Evolutionary conservation across 768 basidiomycete genomes (phyloP).

Genomic region (Suillus discolor): DNA sequence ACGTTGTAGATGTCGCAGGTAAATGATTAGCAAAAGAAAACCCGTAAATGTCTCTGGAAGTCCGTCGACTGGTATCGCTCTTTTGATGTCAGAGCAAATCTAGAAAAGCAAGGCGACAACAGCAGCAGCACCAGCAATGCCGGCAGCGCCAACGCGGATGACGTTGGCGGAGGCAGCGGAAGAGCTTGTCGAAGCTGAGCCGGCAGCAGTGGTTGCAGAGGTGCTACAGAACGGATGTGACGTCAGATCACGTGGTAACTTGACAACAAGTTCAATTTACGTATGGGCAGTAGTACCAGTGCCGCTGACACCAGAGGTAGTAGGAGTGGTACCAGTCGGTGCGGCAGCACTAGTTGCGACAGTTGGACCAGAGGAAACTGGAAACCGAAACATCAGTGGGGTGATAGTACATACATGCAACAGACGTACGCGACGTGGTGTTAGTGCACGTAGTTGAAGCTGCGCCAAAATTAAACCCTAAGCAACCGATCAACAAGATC

Average conservation of each 20-base stretch:
- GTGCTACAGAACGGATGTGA: slow-evolving; percentile 8
- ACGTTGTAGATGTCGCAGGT: slow-evolving; percentile 21
- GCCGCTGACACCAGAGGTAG: slow-evolving; percentile 6
- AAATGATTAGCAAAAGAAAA: slow-evolving; percentile 10
- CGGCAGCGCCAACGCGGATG: slow-evolving; percentile 47
- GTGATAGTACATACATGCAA: slow-evolving; percentile 12
- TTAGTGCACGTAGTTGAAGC: slow-evolving; percentile 39
- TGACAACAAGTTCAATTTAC: slow-evolving; percentile 20
- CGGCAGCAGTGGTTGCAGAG: slow-evolving; percentile 20
- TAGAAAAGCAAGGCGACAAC: slow-evolving; percentile 42
- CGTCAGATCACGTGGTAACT: slow-evolving; percentile 16
- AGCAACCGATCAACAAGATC: not conserved
- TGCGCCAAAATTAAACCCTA: slow-evolving; percentile 24
- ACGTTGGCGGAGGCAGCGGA: slow-evolving; percentile 44
- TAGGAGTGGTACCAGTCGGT: not conserved
- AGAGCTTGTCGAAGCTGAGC: slow-evolving; percentile 28
- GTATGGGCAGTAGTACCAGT: slow-evolving; percentile 5
- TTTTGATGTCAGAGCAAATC: slow-evolving; percentile 16
- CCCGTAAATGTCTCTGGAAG: slow-evolving; percentile 16
- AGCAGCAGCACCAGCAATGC: slow-evolving; percentile 35
- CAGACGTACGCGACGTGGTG: slow-evolving; percentile 24
- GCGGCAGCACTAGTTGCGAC: slow-evolving; percentile 12
- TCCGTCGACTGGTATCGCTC: slow-evolving; percentile 22
- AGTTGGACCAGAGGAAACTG: slow-evolving; percentile 27
- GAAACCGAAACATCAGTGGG: slow-evolving; percentile 19